Conservation (phyloP, 1,284 basidiomycete species). For the Ustilago loliicola region DNA sequence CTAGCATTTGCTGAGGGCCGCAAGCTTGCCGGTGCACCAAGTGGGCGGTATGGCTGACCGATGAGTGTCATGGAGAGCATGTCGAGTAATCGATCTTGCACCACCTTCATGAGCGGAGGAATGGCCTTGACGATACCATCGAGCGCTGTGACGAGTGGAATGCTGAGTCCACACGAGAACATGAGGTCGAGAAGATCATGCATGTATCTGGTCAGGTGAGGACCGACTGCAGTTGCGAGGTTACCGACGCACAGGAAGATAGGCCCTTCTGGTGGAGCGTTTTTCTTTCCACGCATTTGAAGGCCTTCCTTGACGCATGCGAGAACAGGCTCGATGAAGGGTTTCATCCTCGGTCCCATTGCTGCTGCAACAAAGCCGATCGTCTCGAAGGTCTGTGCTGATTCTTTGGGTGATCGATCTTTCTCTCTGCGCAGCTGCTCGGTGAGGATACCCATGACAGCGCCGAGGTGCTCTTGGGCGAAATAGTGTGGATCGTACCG, state of each 20-base stretch:
- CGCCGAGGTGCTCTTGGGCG: constrained; percentile 65
- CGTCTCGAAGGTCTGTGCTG: constrained; percentile 81
- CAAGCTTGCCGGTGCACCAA: constrained; percentile 56
- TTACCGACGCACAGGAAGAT: constrained; percentile 98
- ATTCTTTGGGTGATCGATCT: constrained; percentile 61
- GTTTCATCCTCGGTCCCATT: constrained; percentile 93
- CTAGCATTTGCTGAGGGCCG: constrained; percentile 46
- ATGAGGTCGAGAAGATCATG: constrained; percentile 97
- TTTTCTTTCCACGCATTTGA: constrained; percentile 88
- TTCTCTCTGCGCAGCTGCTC: constrained; percentile 63
- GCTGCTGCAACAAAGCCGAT: constrained; percentile 95
- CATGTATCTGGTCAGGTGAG: constrained; percentile 92
- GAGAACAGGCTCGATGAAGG: constrained; percentile 94
- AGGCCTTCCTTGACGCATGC: constrained; percentile 88
- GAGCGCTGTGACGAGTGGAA: constrained; percentile 87
- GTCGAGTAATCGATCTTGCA: constrained; percentile 79
- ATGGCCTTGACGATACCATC: constrained; percentile 89
- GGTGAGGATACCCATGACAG: constrained; percentile 61
- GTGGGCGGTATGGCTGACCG: constrained; percentile 65
- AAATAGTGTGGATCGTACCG: constrained; percentile 68
- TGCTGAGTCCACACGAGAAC: constrained; percentile 93
- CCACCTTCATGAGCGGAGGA: constrained; percentile 88
- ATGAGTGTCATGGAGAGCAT: constrained; percentile 67
- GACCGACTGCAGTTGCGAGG: constrained; percentile 94
- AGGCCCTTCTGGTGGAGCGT: constrained; percentile 90